Conservation (phyloP, 495 filamentous ascomycete genomes). For the Hypoxylon perforatum region DNA sequence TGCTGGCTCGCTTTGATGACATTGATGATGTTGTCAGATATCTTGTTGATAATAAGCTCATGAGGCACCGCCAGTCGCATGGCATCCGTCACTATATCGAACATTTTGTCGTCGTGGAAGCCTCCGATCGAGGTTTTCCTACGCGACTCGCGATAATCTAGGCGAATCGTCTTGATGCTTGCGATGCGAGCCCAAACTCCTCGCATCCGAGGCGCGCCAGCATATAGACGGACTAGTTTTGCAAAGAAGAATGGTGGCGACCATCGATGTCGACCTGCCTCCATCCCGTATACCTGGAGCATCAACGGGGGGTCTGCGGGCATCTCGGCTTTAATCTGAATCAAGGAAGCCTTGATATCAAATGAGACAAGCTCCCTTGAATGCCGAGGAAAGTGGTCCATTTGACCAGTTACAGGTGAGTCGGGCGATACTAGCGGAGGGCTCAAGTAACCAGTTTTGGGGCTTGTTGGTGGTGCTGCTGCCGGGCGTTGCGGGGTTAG, state of each 20-base stretch:
- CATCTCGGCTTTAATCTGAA: constrained; percentile 90
- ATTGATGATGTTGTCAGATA: constrained; percentile 93
- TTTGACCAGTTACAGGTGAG: constrained; percentile 42
- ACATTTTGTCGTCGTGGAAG: constrained; percentile 77
- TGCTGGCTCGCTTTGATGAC: constrained; percentile 87
- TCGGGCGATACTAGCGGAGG: constrained; percentile 51
- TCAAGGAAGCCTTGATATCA: constrained; percentile 79
- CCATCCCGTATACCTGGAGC: constrained; percentile 84
- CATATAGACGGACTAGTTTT: constrained; percentile 83
- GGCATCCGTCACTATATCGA: constrained; percentile 86
- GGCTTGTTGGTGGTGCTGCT: constrained; percentile 38
- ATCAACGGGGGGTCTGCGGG: constrained; percentile 89
- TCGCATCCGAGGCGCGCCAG: constrained; percentile 82
- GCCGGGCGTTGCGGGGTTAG: constrained; percentile 41
- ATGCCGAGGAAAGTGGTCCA: constrained; percentile 44
- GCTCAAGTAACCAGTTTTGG: constrained; percentile 40
- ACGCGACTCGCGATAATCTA: constrained; percentile 81
- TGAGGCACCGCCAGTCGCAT: constrained; percentile 93
- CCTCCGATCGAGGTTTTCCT: constrained; percentile 70
- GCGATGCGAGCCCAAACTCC: constrained; percentile 85
- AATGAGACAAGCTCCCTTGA: constrained; percentile 76
- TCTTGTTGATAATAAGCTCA: constrained; percentile 87
- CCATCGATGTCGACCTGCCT: constrained; percentile 87
- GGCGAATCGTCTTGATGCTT: constrained; percentile 80
- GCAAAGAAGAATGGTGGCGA: constrained; percentile 79